Evolutionary conservation across 306 rosid species (phyloP).

Genomic region (Sphenostylis stenocarpa): DNA sequence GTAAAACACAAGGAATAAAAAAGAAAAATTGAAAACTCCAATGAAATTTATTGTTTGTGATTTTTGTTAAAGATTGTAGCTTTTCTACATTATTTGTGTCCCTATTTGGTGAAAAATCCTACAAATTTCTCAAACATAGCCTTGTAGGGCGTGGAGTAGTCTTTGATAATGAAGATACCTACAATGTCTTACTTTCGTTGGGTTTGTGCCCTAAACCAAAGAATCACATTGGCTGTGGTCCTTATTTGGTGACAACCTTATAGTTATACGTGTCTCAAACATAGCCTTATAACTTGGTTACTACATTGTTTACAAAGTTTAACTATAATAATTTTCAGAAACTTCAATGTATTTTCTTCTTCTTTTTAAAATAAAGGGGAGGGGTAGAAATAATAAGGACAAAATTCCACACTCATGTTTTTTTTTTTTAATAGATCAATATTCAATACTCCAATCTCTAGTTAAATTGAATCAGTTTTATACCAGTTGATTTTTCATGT

Average conservation of each 20-base stretch:
- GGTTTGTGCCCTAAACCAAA: background rate
- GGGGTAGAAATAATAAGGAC: no score
- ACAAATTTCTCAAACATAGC: background rate
- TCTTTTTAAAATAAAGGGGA: no score
- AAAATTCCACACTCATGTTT: no score
- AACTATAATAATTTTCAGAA: background rate
- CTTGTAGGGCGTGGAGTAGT: background rate
- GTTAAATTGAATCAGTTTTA: no score
- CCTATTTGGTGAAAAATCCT: background rate
- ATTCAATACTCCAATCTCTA: no score
- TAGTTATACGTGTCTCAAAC: background rate
- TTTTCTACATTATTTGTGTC: background rate
- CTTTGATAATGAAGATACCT: background rate
- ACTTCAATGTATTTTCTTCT: background rate
- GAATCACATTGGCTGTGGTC: background rate
- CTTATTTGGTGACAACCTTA: background rate
- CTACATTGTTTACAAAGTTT: background rate
- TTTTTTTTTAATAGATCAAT: no score
- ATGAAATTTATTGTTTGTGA: no score
- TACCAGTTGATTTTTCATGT: background rate
- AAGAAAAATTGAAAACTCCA: no score
- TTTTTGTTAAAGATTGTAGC: no score
- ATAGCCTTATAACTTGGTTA: background rate
- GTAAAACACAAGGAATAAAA: no score
- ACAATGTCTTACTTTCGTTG: background rate